A percentile compares a stretch with the other conserved stretches of the same genome.
Conservation (phyloP, 73 alveolate species). For the Paraurostyla sp. region DNA sequence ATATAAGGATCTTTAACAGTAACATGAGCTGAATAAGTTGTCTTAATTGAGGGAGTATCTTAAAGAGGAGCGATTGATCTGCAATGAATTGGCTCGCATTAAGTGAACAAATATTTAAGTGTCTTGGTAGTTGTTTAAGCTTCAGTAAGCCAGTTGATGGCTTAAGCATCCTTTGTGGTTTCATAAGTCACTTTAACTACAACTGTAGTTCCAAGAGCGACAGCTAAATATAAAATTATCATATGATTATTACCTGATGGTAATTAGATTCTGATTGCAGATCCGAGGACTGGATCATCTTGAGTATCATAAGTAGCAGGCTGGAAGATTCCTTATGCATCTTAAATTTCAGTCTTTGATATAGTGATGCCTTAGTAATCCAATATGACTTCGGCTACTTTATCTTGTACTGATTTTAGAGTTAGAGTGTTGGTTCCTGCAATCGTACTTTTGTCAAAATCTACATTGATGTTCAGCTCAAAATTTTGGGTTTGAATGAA, state of each 20-base stretch:
- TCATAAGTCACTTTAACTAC: slow-evolving; percentile 58
- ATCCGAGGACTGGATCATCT: slow-evolving; percentile 13
- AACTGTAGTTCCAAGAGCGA: background rate
- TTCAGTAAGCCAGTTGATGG: slow-evolving; percentile 78
- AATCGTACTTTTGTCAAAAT: slow-evolving; percentile 32
- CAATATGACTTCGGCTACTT: slow-evolving; percentile 35
- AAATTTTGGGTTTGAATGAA: slow-evolving; percentile 37
- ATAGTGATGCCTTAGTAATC: slow-evolving; percentile 55
- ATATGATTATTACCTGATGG: background rate
- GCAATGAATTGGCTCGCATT: slow-evolving; percentile 95
- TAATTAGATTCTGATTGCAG: background rate
- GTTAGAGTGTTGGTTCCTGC: slow-evolving; percentile 69
- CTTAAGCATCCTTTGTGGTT: slow-evolving; percentile 78
- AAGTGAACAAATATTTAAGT: slow-evolving; percentile 93
- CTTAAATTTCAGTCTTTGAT: background rate
- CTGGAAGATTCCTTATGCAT: background rate
- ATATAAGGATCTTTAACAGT: slow-evolving; percentile 32
- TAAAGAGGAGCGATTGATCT: slow-evolving; percentile 96
- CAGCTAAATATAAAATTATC: background rate
- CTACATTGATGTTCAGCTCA: slow-evolving; percentile 55
- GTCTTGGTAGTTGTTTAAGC: slow-evolving; percentile 91
- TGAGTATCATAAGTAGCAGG: background rate
- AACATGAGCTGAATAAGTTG: slow-evolving; percentile 80
- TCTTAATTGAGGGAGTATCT: slow-evolving; percentile 98
- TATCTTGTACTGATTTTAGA: slow-evolving; percentile 12